Evolutionary conservation across 139 green algal species (phyloP), one percentile per base, ranked within the genome.

Genomic region (Chlamydomonas incerta): DNA sequence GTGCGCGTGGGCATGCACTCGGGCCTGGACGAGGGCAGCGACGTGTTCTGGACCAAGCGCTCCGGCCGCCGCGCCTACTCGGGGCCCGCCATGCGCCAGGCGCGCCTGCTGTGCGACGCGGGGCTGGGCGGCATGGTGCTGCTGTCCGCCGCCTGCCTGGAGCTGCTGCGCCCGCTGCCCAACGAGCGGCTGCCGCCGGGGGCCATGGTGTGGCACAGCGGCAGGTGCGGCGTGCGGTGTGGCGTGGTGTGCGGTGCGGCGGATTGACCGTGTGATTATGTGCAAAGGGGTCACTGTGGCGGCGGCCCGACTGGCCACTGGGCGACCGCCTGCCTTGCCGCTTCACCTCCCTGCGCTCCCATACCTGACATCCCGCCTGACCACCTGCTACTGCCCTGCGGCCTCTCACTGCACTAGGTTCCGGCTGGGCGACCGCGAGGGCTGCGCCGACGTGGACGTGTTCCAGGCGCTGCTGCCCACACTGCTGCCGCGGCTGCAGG

Each of bases 21-120:
- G 34, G 74, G 74, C 24, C 74, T 81, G 74, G 74, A 81, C 57
- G 52, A 67, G 52, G 52, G 50, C 52, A 10, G 10, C 18, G 74
- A 81, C 57, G 74, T 81, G 57, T 70, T 57, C 34, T 81, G 74
- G 74, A 81, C 57, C 57, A 81, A 81, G 35, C 74, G 74, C 74
- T 69, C 47, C 57, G 74, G 74, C 57, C 74, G 74, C 0, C 57
- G 34, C 13, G 74, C 74, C 57, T 81, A 71, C 74, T 58, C 33
- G 33, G 74, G 74, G 33, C 57, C 74, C 57, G 74, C 74, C 34
- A 81, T 81, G 74, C 74, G 74, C 10, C 2, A 24, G 10, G 74
- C 57, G 74, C 74, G 74, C 23, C 74, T 71, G 74, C 74, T 81
- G 57, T 71, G 34, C 29, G 74, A 81, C 57, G 74, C 74, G 74